These are phyloP conservation scores for Cetradonia linearis DNA, from an alignment of 495 filamentous ascomycete species.

Conservation along the genomic window DNA sequence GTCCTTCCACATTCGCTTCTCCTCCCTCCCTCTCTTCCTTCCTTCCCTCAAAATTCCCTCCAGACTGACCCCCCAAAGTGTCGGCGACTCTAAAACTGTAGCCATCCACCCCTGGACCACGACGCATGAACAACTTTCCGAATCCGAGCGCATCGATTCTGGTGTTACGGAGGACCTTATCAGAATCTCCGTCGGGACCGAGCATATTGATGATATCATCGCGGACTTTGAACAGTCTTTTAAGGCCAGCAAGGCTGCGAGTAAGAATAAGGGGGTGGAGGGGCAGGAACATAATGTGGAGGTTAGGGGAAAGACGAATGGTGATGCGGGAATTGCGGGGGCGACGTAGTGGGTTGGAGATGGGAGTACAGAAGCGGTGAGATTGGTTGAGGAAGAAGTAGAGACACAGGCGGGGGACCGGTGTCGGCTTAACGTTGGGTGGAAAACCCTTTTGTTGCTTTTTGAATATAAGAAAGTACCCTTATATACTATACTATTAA, in stretches of 20 bases:
- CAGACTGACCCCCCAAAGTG: too few relatives aligned
- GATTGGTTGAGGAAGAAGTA: too few relatives aligned
- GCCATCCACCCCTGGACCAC: slow-evolving; percentile 96
- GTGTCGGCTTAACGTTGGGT: too few relatives aligned
- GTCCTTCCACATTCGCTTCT: slow-evolving; percentile 15
- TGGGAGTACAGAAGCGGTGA: not conserved
- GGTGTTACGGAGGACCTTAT: slow-evolving; percentile 91
- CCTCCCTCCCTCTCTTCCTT: not conserved
- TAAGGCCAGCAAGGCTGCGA: slow-evolving; percentile 40
- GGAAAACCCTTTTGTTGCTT: too few relatives aligned
- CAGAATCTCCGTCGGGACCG: slow-evolving; percentile 91
- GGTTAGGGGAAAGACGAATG: slow-evolving; percentile 29
- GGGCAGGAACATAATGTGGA: slow-evolving; percentile 28
- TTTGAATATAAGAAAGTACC: too few relatives aligned
- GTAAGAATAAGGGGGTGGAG: slow-evolving; percentile 19
- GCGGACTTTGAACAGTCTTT: slow-evolving; percentile 93
- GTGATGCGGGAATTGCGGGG: slow-evolving; percentile 24
- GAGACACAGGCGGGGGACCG: too few relatives aligned
- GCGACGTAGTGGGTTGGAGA: not conserved
- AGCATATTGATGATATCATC: slow-evolving; percentile 98
- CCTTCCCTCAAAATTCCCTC: slow-evolving; percentile 2
- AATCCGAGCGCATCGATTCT: slow-evolving; percentile 69
- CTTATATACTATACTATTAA: too few relatives aligned
- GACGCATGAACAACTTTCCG: slow-evolving; percentile 86
- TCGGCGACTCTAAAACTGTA: slow-evolving; percentile 70